Base-by-base conservation (phyloP, 2,329 filamentous ascomycete species). In the Pseudogymnoascus sp. region DNA sequence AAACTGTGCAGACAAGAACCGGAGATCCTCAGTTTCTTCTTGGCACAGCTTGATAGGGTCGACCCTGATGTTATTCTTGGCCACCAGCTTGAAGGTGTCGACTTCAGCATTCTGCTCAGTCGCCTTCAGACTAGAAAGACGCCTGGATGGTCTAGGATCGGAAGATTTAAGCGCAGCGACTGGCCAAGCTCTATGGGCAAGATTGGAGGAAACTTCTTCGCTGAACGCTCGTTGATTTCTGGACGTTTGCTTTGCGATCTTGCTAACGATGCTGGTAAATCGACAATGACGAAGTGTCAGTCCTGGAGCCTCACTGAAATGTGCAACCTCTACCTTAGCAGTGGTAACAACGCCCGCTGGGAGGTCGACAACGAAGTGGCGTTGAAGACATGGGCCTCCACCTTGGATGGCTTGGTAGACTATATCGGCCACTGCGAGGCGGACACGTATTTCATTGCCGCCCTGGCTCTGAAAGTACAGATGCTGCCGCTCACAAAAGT, bases 251-350 rank as follows among this genome's bases (percentile, higher is more conserved):
- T 97, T 63, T 97, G 95, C 74, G 95, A 99, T 77, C 80, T 97
- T 65, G 92, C 89, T 64, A 99, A 99, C 74, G 95, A 99, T 69
- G 90, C 96, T 72, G 95, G 95, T 75, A 97, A 97, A 79, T 97
- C 93, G 9, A 85, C 92, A 68, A 97, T 97, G 93, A 88, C 85
- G 70, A 96, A 96, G 77, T 99, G 95, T 75, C 93, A 97, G 75
- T 96, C 93, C 2, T 99, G 95, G 95, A 96, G 90, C 75, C 81
- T 99, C 75, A 96, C 93, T 1, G 95, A 99, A 75, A 99, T 99
- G 93, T 96, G 92, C 74, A 90, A 88, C 67, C 82, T 97, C 14
- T 96, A 97, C 68, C 86, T 99, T 4, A 83, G 86, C 34, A 56
- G 49, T 16, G 85, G 85, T 25, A 85, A 85, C 63, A 88, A 88